Base-by-base conservation (phyloP, 2,329 filamentous ascomycete species). In the Cladorrhinum sp. region DNA sequence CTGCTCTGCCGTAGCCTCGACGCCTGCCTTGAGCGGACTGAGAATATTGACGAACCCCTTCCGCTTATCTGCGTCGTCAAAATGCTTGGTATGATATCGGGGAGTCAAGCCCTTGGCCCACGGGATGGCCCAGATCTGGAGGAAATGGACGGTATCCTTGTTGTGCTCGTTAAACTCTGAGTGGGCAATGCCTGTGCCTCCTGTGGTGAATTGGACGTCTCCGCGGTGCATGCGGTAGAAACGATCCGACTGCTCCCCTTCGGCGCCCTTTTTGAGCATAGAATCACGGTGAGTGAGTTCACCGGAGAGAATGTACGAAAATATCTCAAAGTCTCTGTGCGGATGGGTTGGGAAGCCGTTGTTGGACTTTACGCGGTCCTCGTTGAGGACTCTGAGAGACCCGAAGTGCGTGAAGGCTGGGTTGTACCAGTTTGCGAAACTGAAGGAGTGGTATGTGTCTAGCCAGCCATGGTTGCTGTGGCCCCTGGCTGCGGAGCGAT, bases 181-280 rank as follows among this genome's bases (percentile, higher is more conserved):
- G 74, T 96, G 91, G 1, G 91, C 85, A 68, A 96, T 85, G 68
- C 86, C 86, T 4, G 85, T 92, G 58, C 92, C 92, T n/a, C 90
- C 92, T 13, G 88, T 92, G 9, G 92, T 96, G 75, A 96, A 96
- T 71, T 96, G 92, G 50, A 96, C 90, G 73, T 96, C 91, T 12
- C 91, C 91, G 38, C 91, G 81, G 69, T 84, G 83, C 79, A 96
- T 88, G 32, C 85, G 79, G 70, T 80, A 90, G 71, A 90, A 91
- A 66, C 85, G 79, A 71, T 90, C 85, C 49, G 82, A 81, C 64
- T 79, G 76, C 16, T 72, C 79, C 22, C 81, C 84, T 70, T 89
- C 86, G 20, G 78, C 75, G 50, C 85, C 85, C 75, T 87, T 91
- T 73, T 85, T 84, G 67, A 91, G 84, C 87, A 96, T 93, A 62